These are phyloP conservation scores for Colletotrichum shisoi DNA, from an alignment of 2,329 filamentous ascomycete species.

Conservation along the genomic window DNA sequence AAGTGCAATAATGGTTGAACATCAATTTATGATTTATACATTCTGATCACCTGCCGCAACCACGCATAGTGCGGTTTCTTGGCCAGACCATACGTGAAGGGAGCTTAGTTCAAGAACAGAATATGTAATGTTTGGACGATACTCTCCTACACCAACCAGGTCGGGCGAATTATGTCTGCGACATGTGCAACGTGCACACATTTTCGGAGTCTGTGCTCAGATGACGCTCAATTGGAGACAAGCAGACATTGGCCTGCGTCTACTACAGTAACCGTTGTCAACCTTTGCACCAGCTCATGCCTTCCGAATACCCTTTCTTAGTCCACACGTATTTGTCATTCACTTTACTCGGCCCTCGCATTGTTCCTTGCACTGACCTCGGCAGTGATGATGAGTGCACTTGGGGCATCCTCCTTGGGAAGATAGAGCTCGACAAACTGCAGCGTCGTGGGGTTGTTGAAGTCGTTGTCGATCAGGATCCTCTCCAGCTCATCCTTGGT, in stretches of 20 bases:
- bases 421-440: slow-evolving; percentile 85
- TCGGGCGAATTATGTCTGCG: too few species aligned
- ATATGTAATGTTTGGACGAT: too few species aligned
- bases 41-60: too few species aligned
- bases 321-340: background rate
- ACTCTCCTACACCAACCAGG: background rate
- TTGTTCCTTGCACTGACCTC: slow-evolving; percentile 75
- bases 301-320: background rate
- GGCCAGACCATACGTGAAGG: too few species aligned
- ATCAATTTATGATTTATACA: background rate
- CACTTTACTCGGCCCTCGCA: slow-evolving; percentile 51
- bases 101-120: background rate
- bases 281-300: background rate
- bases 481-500: slow-evolving; percentile 73
- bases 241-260: background rate
- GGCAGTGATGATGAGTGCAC: slow-evolving; percentile 72
- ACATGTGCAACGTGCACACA: background rate
- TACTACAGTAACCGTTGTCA: background rate
- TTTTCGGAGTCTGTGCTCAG: background rate
- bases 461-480: slow-evolving; percentile 70
- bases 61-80: background rate
- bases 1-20: background rate
- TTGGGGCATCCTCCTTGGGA: slow-evolving; percentile 79
- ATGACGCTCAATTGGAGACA: too few species aligned
- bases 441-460: slow-evolving; percentile 63